Conservation (phyloP, 2,329 filamentous ascomycete genomes). For the Fusarium beomiforme region DNA sequence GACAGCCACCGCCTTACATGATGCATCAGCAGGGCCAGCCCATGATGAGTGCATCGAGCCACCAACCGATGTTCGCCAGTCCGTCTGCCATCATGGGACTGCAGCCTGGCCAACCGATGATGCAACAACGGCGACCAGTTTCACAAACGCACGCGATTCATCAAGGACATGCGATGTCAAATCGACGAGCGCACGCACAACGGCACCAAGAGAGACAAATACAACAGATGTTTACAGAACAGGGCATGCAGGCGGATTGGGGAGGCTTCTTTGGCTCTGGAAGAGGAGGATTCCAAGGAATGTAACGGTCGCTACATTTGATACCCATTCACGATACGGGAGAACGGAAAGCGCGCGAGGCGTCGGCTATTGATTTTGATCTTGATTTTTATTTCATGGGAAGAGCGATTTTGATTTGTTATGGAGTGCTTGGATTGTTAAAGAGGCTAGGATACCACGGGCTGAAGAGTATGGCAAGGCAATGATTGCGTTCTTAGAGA, state of each 20-base stretch:
- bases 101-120: conserved; percentile 48
- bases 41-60: conserved; percentile 54
- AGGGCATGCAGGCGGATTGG: conserved; percentile 58
- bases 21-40: conserved; percentile 58
- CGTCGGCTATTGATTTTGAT: conserved; percentile 39
- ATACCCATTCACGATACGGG: conserved; percentile 52
- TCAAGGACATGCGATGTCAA: conserved; percentile 38
- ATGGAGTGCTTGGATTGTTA: conserved; percentile 25
- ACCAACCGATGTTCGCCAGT: conserved; percentile 55
- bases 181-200: conserved; percentile 39
- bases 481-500: conserved; percentile 29
- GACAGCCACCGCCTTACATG: conserved; percentile 76
- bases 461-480: conserved; percentile 18
- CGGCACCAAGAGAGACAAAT: conserved; percentile 55
- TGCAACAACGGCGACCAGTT: conserved; percentile 37
- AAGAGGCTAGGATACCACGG: conserved; percentile 12
- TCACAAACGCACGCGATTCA: conserved; percentile 40
- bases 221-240: conserved; percentile 61
- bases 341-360: conserved; percentile 41
- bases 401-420: conserved; percentile 38
- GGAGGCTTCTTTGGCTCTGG: conserved; percentile 58
- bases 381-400: conserved; percentile 36
- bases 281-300: conserved; percentile 55
- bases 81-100: conserved; percentile 55
- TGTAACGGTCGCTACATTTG: conserved; percentile 51